Conservation (phyloP, 768 basidiomycete genomes). For the Lentinula boryana region DNA sequence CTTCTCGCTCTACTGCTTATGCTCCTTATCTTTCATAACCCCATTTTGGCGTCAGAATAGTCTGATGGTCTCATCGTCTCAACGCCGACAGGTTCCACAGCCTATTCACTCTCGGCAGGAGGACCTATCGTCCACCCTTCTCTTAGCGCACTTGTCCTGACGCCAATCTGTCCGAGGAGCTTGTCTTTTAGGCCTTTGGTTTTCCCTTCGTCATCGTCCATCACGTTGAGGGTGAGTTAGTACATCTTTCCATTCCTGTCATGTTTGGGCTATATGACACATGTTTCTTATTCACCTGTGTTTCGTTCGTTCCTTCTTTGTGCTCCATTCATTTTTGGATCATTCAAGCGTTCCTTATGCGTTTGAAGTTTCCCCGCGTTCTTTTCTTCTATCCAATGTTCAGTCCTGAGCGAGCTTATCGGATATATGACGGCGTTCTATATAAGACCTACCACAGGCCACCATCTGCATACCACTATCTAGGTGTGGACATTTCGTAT, state of each 20-base stretch:
- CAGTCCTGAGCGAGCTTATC: neutral
- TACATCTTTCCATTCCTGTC: neutral
- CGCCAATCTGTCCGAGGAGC: constrained; percentile 94
- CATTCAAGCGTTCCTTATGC: neutral
- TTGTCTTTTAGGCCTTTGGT: constrained; percentile 89
- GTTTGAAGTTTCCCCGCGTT: neutral
- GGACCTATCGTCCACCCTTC: constrained; percentile 96
- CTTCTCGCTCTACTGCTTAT: too few species aligned
- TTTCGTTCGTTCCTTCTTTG: neutral
- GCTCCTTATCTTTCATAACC: neutral
- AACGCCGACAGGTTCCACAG: constrained; percentile 94
- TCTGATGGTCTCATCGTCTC: constrained; percentile 93
- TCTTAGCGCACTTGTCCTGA: constrained; percentile 82
- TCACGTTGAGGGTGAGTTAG: constrained; percentile 61
- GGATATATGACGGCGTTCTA: neutral
- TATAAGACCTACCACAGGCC: neutral
- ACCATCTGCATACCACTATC: neutral
- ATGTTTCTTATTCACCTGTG: neutral
- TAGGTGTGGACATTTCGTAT: neutral
- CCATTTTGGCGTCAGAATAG: constrained; percentile 30
- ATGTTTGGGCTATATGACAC: neutral
- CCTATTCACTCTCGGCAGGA: constrained; percentile 92
- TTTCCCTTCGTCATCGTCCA: constrained; percentile 74
- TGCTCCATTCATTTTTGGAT: neutral
- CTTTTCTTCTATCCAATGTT: neutral